Base-by-base conservation (phyloP, 2,329 filamentous ascomycete genomes). In the Magnaporthiopsis incrustans region DNA sequence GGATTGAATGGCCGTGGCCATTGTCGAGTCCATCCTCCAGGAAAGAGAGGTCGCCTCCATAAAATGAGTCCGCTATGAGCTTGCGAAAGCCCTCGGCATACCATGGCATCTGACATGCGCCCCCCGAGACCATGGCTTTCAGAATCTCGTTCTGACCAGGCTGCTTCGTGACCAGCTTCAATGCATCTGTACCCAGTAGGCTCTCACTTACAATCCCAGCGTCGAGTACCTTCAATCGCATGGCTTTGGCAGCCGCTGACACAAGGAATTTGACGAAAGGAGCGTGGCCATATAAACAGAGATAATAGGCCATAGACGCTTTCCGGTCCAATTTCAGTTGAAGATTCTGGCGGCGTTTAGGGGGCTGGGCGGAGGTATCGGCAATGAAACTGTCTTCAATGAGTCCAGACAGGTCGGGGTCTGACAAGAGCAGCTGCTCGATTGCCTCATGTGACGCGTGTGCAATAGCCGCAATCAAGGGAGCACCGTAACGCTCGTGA, bases 191-290 rank as follows among this genome's bases (percentile, higher is more conserved):
- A n/a, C 22, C n/a, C 10, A 25, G n/a, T 25, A 57, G n/a, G 8
- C n/a, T 26, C 0, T 1, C 3, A 26, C 12, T 1, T n/a, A 25
- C 56, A 12, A 15, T 3, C 3, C 1, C n/a, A 27, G n/a, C 3
- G n/a, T 18, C 8, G 56, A 25, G 26, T 11, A n/a, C n/a, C 26
- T 26, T 26, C n/a, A 26, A 6, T 12, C 8, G n/a, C 15, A 57
- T 18, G 10, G n/a, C 11, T 25, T 57, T 25, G n/a, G 15, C n/a
- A 4, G 56, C 56, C 26, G 56, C 56, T 4, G n/a, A 57, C n/a
- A 5, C n/a, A 15, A 57, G 26, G 26, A 12, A 5, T 8, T 26
- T 25, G n/a, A 57, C 4, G 15, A 57, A 57, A 57, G 56, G 56
- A 25, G 14, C n/a, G n/a, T 57, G 6, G n/a, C 56, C 56, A 18